These are phyloP conservation scores for Drechslerella dactyloides DNA, from an alignment of 2,329 filamentous ascomycete species.

Conservation along the genomic window DNA sequence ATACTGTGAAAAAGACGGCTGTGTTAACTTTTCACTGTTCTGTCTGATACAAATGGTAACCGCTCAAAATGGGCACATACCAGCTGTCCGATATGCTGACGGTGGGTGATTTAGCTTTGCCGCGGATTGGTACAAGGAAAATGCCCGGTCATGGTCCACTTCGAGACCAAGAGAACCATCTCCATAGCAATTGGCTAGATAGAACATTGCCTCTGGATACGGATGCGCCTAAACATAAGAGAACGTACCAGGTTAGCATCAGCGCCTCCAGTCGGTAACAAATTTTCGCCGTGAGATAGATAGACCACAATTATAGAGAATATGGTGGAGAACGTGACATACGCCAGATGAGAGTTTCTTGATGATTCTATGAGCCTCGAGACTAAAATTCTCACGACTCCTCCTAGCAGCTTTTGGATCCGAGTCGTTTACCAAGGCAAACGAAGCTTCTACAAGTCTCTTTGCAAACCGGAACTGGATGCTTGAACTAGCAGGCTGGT, in stretches of 20 bases:
- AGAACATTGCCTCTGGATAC: conserved; percentile 86
- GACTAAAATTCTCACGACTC: conserved; percentile 79
- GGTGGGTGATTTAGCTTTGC: conserved; percentile 86
- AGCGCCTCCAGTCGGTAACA: neutral
- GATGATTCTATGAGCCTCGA: conserved; percentile 86
- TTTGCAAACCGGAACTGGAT: conserved; percentile 77
- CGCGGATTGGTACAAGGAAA: conserved; percentile 88
- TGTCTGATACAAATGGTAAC: neutral
- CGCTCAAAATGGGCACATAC: conserved; percentile 24
- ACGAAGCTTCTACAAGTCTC: conserved; percentile 82
- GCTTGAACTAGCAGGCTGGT: conserved; percentile 74
- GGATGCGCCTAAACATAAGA: conserved; percentile 52
- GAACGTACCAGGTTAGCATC: neutral
- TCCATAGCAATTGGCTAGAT: conserved; percentile 86
- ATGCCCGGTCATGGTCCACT: conserved; percentile 87
- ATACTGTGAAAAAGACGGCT: conserved; percentile 64
- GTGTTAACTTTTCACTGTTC: neutral
- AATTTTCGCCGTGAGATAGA: no score
- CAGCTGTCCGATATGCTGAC: conserved; percentile 86
- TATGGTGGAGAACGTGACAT: conserved; percentile 56
- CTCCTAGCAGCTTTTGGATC: conserved; percentile 70
- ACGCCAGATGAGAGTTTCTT: conserved; percentile 81
- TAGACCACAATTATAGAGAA: no score
- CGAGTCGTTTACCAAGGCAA: conserved; percentile 77
- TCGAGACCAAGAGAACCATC: conserved; percentile 79